phyloP scores from a whole-genome alignment of 306 rosid species.

The Acacia melanoxylon region DNA sequence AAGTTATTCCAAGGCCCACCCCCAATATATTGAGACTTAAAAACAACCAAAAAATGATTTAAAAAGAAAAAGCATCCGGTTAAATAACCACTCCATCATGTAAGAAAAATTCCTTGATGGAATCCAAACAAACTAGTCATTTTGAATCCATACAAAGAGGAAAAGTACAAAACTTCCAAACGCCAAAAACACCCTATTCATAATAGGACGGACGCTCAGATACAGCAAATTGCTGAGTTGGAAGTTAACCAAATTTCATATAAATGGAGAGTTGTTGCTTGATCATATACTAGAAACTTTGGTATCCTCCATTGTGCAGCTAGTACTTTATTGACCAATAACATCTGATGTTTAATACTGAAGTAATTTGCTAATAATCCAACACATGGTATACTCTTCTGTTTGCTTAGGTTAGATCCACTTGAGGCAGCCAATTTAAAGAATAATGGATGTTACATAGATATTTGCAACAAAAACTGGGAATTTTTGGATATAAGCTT shows the following conservation, averaged over 20 bases:
- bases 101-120: background rate
- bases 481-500: background rate
- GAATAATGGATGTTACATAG: constrained; percentile 10
- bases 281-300: background rate
- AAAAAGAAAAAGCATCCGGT: too few species aligned
- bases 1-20: too few species aligned
- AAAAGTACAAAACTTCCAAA: background rate
- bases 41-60: too few species aligned
- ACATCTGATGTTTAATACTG: background rate
- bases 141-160: background rate
- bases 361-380: background rate
- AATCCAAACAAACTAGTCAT: background rate
- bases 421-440: constrained; percentile 5
- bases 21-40: too few species aligned
- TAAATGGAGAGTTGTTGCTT: background rate
- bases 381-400: background rate
- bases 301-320: background rate
- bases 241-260: background rate
- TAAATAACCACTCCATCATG: too few species aligned
- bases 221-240: background rate
- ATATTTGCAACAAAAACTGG: constrained; percentile 9
- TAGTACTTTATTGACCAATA: background rate
- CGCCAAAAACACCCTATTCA: background rate
- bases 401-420: background rate
- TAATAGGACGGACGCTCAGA: background rate